Conservation (phyloP, 768 basidiomycete genomes). For the Pleurotus tuoliensis region DNA sequence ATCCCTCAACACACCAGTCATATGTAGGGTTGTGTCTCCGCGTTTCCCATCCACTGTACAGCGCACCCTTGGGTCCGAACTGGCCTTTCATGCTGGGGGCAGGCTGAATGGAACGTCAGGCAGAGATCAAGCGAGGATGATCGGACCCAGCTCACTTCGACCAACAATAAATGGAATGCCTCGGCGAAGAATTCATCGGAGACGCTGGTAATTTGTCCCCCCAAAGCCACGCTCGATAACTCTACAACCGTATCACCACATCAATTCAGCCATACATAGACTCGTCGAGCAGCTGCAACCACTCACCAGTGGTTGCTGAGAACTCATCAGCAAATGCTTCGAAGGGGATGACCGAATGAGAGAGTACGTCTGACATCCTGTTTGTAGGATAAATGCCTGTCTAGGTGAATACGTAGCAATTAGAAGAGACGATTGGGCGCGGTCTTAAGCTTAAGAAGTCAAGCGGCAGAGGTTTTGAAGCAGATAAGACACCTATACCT, state of each 20-base stretch:
- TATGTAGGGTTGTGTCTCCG: constrained; percentile 82
- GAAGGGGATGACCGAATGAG: constrained; percentile 32
- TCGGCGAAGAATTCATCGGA: constrained; percentile 98
- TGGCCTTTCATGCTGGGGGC: constrained; percentile 90
- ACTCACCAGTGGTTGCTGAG: constrained; percentile 45
- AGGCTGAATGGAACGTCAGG: constrained; percentile 45
- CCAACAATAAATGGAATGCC: constrained; percentile 76
- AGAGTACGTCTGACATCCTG: too few species aligned
- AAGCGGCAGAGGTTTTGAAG: not conserved
- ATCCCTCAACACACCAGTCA: constrained; percentile 68
- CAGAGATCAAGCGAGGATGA: constrained; percentile 2
- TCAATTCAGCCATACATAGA: not conserved
- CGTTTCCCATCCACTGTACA: constrained; percentile 94
- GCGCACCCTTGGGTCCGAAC: constrained; percentile 92
- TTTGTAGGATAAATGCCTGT: not conserved
- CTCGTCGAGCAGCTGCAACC: not conserved
- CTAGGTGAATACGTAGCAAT: not conserved
- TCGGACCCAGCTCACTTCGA: constrained; percentile 50
- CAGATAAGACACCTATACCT: not conserved
- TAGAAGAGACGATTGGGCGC: not conserved
- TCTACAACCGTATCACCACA: constrained; percentile 43
- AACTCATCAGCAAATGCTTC: constrained; percentile 46
- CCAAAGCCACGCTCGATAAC: constrained; percentile 82
- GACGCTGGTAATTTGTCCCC: constrained; percentile 66
- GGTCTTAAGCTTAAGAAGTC: constrained; percentile 5